phyloP scores from a whole-genome alignment of 768 basidiomycete species.

The Leccinellum albellum region DNA sequence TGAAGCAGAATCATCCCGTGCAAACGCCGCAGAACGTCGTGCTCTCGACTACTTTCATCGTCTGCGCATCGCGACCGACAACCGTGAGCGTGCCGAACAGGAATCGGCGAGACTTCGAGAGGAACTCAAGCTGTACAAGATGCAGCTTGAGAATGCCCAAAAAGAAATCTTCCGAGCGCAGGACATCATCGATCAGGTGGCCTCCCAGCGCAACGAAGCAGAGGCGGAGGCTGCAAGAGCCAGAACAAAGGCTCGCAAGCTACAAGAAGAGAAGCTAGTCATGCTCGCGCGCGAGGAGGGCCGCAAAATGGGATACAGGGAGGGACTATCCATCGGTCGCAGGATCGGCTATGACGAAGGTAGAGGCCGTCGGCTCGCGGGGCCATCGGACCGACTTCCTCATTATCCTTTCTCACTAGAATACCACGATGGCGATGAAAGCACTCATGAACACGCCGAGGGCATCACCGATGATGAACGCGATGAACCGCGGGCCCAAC shows the following conservation, averaged over 20 bases:
- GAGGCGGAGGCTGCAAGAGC: slow-evolving; percentile 45
- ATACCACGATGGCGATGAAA: slow-evolving; percentile 12
- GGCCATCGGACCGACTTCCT: slow-evolving; percentile 11
- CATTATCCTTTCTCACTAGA: slow-evolving; percentile 11
- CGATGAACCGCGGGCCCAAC: slow-evolving; percentile 12
- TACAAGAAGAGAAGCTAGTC: slow-evolving; percentile 40
- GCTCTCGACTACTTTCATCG: slow-evolving; percentile 45
- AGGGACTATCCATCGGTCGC: slow-evolving; percentile 37
- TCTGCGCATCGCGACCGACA: slow-evolving; percentile 39
- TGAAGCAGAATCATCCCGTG: slow-evolving; percentile 40
- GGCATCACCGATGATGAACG: slow-evolving; percentile 21
- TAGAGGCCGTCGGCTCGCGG: slow-evolving; percentile 12
- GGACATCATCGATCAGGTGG: slow-evolving; percentile 40
- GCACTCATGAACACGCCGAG: slow-evolving; percentile 8
- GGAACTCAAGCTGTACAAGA: slow-evolving; percentile 44
- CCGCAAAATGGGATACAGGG: slow-evolving; percentile 36
- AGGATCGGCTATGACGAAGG: slow-evolving; percentile 29
- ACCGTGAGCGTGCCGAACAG: slow-evolving; percentile 36
- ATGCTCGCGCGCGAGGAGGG: slow-evolving; percentile 44
- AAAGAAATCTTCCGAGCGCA: slow-evolving; percentile 42
- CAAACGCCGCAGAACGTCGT: slow-evolving; percentile 42
- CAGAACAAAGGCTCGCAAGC: slow-evolving; percentile 40
- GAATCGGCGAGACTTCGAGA: slow-evolving; percentile 36
- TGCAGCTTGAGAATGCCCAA: slow-evolving; percentile 43
- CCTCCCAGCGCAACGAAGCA: slow-evolving; percentile 41